Evolutionary conservation across 345 rosid genomes (phyloP).

Genomic region (Rhizophora mangle): DNA sequence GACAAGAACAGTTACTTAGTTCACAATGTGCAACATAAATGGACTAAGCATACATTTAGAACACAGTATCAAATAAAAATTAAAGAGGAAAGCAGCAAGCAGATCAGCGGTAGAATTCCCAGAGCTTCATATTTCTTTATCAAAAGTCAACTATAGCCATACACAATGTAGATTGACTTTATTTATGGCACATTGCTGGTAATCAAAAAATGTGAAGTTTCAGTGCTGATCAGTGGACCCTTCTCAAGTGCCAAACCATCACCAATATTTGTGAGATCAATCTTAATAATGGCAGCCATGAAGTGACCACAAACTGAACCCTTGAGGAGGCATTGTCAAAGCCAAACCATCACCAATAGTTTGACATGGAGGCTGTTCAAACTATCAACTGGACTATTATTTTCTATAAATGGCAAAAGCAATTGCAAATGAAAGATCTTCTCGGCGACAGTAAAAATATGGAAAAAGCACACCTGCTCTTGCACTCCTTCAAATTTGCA

Average conservation of each 20-base stretch:
- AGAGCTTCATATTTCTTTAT: background rate
- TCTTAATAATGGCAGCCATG: no score
- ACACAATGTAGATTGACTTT: background rate
- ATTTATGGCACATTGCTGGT: background rate
- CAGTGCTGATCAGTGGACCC: no score
- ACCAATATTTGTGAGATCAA: no score
- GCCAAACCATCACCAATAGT: background rate
- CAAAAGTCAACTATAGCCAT: background rate
- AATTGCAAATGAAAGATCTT: constrained; percentile 18
- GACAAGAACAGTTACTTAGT: background rate
- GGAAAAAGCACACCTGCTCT: constrained; percentile 30
- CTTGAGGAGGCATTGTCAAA: background rate
- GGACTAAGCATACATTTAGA: background rate
- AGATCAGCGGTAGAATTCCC: background rate
- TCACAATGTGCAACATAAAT: background rate
- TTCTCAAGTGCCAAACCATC: no score
- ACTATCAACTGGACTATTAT: background rate
- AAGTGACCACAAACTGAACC: background rate
- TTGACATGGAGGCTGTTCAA: background rate
- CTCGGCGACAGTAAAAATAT: background rate
- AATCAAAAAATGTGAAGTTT: background rate
- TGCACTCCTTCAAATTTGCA: constrained; percentile 41
- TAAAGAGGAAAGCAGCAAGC: background rate
- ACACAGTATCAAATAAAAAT: background rate
- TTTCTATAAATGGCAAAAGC: background rate